These are phyloP conservation scores for Boletellus deceptivus DNA, from an alignment of 1,284 basidiomycete species.

Conservation along the genomic window DNA sequence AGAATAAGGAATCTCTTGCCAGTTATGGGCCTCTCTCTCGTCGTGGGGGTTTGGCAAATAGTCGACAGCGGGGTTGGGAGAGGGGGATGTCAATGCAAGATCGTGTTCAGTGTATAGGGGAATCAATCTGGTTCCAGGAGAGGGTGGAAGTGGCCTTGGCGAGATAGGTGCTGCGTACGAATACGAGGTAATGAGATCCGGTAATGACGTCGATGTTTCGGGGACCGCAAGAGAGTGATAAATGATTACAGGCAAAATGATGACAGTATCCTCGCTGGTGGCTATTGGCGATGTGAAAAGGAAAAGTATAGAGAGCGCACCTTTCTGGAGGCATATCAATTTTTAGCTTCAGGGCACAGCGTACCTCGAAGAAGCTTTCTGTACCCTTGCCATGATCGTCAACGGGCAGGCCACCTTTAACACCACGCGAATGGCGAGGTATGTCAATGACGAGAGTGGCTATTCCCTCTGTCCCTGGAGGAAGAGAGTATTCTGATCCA, in stretches of 20 bases:
- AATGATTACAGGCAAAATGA: slow-evolving; percentile 63
- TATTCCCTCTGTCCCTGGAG: slow-evolving; percentile 69
- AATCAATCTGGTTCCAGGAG: slow-evolving; percentile 9
- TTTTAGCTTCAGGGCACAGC: slow-evolving; percentile 24
- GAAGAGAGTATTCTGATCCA: slow-evolving; percentile 68
- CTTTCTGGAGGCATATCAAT: slow-evolving; percentile 31
- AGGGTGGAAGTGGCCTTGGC: slow-evolving; percentile 19
- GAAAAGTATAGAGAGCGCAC: slow-evolving; percentile 16
- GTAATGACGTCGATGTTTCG: slow-evolving; percentile 33
- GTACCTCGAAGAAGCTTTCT: slow-evolving; percentile 63
- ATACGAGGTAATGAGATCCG: slow-evolving; percentile 14
- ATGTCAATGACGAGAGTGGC: slow-evolving; percentile 75
- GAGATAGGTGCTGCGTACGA: slow-evolving; percentile 23
- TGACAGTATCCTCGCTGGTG: slow-evolving; percentile 62
- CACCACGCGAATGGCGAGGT: slow-evolving; percentile 57
- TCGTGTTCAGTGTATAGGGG: slow-evolving; percentile 12
- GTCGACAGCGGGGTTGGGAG: slow-evolving; percentile 1
- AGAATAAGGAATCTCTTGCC: slow-evolving; percentile 15
- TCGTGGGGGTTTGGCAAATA: slow-evolving; percentile 9
- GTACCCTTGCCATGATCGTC: slow-evolving; percentile 38
- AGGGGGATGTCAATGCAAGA: slow-evolving; percentile 4
- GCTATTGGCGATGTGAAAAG: slow-evolving; percentile 13
- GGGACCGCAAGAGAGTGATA: slow-evolving; percentile 59
- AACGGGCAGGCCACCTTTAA: slow-evolving; percentile 50
- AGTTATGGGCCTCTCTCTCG: slow-evolving; percentile 14